phyloP scores from a whole-genome alignment of 768 basidiomycete genomes.

The Cytidiella melzeri region DNA sequence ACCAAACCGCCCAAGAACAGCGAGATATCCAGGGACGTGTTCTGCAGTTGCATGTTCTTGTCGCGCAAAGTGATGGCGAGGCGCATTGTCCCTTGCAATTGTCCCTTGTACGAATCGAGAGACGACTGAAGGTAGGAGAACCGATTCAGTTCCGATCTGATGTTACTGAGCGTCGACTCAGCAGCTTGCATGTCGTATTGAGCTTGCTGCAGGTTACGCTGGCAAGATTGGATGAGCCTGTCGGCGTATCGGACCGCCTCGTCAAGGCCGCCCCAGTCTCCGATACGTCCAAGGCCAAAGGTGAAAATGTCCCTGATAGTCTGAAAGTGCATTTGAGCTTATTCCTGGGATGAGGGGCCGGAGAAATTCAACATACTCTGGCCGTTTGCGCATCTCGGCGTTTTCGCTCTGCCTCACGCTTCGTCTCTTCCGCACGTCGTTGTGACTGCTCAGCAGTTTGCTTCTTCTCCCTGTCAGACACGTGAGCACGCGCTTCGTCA shows the following conservation, averaged over 20 bases:
- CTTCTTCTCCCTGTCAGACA: not conserved
- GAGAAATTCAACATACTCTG: not conserved
- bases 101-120: not conserved
- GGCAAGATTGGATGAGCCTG: not conserved
- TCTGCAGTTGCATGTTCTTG: not conserved
- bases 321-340: not conserved
- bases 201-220: not conserved
- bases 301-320: not conserved
- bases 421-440: not conserved
- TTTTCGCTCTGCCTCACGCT: not conserved
- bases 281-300: not conserved
- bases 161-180: not conserved
- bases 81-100: not conserved
- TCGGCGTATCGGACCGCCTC: not conserved
- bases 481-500: no score
- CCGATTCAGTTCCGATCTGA: not conserved
- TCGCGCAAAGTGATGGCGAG: not conserved
- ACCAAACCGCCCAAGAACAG: not conserved
- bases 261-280: conserved; percentile 1
- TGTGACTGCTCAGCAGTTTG: not conserved
- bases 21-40: not conserved
- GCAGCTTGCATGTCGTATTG: not conserved
- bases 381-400: not conserved
- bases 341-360: not conserved
- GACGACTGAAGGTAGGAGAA: not conserved